phyloP scores from a whole-genome alignment of 768 basidiomycete genomes.

The Dendrothele bispora region DNA sequence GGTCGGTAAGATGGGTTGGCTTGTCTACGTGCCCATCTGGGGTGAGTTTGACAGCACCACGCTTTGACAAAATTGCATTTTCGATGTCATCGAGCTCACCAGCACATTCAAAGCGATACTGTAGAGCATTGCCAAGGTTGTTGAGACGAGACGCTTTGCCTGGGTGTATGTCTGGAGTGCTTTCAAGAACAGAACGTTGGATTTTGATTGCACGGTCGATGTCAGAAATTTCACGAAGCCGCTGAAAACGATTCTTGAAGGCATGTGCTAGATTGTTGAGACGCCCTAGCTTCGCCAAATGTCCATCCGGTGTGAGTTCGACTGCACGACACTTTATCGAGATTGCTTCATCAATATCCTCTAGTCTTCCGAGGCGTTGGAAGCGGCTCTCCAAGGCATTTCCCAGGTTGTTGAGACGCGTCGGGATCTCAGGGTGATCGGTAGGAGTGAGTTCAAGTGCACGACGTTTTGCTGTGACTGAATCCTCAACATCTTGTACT shows the following conservation, averaged over 20 bases:
- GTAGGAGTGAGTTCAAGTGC: background rate
- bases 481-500: background rate
- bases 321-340: background rate
- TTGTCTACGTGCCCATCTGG: background rate
- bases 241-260: background rate
- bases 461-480: background rate
- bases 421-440: constrained; percentile 12
- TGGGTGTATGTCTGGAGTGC: background rate
- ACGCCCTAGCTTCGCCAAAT: background rate
- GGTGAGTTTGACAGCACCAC: background rate
- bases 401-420: constrained; percentile 20
- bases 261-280: background rate
- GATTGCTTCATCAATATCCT: background rate
- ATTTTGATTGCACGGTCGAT: background rate
- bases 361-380: background rate
- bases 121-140: background rate
- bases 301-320: background rate
- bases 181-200: background rate
- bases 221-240: background rate
- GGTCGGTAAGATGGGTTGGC: background rate
- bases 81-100: background rate
- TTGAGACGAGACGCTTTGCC: background rate
- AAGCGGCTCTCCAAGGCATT: constrained; percentile 17
- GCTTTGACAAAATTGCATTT: background rate
- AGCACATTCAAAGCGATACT: background rate